Evolutionary conservation across 345 rosid species (phyloP), one percentile per base, ranked within the genome.

Genomic region (Brassica carinata): DNA sequence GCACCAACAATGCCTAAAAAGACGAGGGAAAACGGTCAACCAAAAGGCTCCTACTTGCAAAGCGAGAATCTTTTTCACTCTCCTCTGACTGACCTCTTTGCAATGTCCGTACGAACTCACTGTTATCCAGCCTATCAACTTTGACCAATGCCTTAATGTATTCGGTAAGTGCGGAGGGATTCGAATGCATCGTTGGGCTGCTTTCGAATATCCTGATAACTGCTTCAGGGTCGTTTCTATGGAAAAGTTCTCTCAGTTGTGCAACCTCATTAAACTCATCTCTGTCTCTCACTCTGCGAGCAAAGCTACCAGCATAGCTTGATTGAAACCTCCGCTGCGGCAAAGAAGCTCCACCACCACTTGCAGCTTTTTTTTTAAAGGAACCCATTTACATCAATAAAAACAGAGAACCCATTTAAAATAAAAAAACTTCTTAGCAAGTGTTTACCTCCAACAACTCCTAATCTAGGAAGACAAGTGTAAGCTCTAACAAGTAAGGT

Each of bases 111-210:
- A 95, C 81, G 67, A 95, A 79, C 84, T 91, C 93, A 81, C 97
- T 90, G 30, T 87, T 89, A 79, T 95, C 94, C 38, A 95, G 85
- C 89, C 96, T 87, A 82, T 93, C 93, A 79, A 91, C 96, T 88
- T 86, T 93, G 33, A 91, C 97, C 75, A 95, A 83, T 36, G 99
- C 98, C 87, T 90, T 95, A 9, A 95, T 90, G 70, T 95, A 95
- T 73, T 95, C 93, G 2, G 96, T 84, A n/a, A 95, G 75, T 3
- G 99, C 98, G 17, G 91, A 82, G n/a, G 87, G 73, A 76, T 88
- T 93, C 10, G 83, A 81, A 71, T 95, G 90, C 68, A 93, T 81
- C 2, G 97, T 88, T 59, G 98, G 90, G 68, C 86, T 90, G 83
- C 90, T 93, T 85, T 95, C 98, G 76, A 90, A 95, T 38, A 85